Conservation (phyloP, 352 stramenopile genomes). For the Pythium scleroteichum region DNA sequence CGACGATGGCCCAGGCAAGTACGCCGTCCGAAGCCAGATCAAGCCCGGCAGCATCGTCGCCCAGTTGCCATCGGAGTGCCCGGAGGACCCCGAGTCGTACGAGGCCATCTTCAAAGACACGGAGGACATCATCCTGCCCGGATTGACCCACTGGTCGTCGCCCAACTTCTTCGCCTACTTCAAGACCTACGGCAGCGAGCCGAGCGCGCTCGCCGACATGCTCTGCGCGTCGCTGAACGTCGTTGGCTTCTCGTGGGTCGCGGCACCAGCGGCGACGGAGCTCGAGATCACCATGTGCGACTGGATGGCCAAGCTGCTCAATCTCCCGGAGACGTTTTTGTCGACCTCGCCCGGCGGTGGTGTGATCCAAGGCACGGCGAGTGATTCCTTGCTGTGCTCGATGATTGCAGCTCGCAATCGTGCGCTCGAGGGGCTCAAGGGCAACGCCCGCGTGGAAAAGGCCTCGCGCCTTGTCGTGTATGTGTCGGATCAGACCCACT, state of each 20-base stretch:
- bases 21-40: slow-evolving; percentile 43
- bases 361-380: slow-evolving; percentile 69
- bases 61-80: slow-evolving; percentile 42
- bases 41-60: slow-evolving; percentile 47
- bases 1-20: slow-evolving; percentile 39
- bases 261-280: slow-evolving; percentile 58
- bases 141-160: slow-evolving; percentile 68
- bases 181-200: slow-evolving; percentile 48
- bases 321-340: slow-evolving; percentile 56
- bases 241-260: slow-evolving; percentile 68
- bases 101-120: slow-evolving; percentile 61
- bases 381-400: slow-evolving; percentile 54
- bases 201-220: slow-evolving; percentile 55
- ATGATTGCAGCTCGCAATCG: slow-evolving; percentile 44
- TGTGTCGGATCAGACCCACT: slow-evolving; percentile 71
- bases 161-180: slow-evolving; percentile 74
- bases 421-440: slow-evolving; percentile 39
- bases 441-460: slow-evolving; percentile 33
- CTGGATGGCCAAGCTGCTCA: slow-evolving; percentile 62
- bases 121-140: slow-evolving; percentile 60
- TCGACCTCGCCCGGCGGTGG: slow-evolving; percentile 53
- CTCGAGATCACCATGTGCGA: slow-evolving; percentile 71
- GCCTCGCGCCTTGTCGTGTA: slow-evolving; percentile 57
- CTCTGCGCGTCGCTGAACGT: slow-evolving; percentile 56
- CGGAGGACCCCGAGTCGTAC: slow-evolving; percentile 57